Evolutionary conservation across 495 filamentous ascomycete species (phyloP), one percentile per base, ranked within the genome.

Genomic region (Cladorrhinum samala): DNA sequence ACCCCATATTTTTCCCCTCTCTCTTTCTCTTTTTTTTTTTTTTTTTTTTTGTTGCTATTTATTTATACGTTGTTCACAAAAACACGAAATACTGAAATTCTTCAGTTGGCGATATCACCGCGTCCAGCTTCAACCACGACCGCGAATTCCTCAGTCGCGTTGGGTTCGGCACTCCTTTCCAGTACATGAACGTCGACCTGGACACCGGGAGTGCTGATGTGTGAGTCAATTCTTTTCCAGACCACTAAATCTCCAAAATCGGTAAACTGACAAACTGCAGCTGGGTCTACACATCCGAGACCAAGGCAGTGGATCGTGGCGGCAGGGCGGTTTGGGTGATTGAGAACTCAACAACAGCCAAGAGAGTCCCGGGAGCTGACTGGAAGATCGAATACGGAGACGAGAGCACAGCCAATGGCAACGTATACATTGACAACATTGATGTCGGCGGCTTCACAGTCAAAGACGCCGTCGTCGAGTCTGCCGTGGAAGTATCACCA

Each of bases 121-220:
- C 63, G n/a, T 37, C 16, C 13, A 54, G 53, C 13, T 27, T 60
- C 9, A 46, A 13, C 4, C 6, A 50, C 27, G 87, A 91, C 63
- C 74, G 80, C 19, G 64, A 81, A 63, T 90, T 86, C 58, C 72
- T 91, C 23, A 81, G 77, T 30, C 69, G 74, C 16, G 76, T 91
- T 41, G 62, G 69, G 0, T 83, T 90, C 58, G 88, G 88, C 19
- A 85, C 80, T 1, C 87, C 88, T 20, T 72, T 75, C 2, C 86
- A 91, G 71, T 78, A 64, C 17, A 53, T 90, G 50, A 77, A 64
- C 24, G 64, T 91, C 21, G 82, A 88, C 56, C 78, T 91, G 41
- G 87, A 92, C 65, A 88, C 86, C 44, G 88, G 86, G 1, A 88
- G 85, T 16, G 72, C 83, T 20, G 87, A 90, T 72, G 74, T 89